Evolutionary conservation across 345 rosid species (phyloP), one percentile per base, ranked within the genome.

Genomic region (Viola odorata): DNA sequence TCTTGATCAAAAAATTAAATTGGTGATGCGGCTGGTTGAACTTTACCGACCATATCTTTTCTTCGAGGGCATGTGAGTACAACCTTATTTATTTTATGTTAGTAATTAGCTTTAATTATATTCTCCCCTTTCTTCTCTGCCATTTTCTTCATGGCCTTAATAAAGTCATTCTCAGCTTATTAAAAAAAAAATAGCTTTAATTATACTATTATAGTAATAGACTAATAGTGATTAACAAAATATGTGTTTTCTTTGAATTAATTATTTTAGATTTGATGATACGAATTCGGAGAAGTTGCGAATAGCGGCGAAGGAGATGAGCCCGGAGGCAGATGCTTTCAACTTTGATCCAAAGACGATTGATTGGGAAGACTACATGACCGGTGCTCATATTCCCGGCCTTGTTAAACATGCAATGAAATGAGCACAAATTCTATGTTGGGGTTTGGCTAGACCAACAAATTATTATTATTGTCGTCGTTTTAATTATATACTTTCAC

Each of bases 11-110:
- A 77, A 68, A 54, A 37, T 75, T 23, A 75, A 58, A 8, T 51
- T 70, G 4, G 75, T 62, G 37, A 69, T 75, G 81, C 58, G 70
- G 2, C 53, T 80, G 16, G 74, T 50, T 5, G 68, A 80, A 3
- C 76, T 77, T n/a, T 81, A 75, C 54, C 47, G 56, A 51, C 80
- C 85, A 0, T 81, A 72, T 32, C 12, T 73, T 44, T 75, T 81
- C 50, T 74, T 74, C n/a, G 12, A 60, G 5, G 70, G 70, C 56
- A 51, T 51, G 68, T 69, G 44, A 8, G 73, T 23, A 44, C 7
- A 44, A 44, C 47, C 1, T 11, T 44, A 44, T 23, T 23, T 23
- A 23, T 23, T 6, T 23, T 23, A 23, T 23, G 32, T 23, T 23
- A 23, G 2, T 23, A 23, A 23, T 23, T 23, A 23, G 32, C 32